Evolutionary conservation across 129 eudicot species (phyloP).

Genomic region (Arctium minus): DNA sequence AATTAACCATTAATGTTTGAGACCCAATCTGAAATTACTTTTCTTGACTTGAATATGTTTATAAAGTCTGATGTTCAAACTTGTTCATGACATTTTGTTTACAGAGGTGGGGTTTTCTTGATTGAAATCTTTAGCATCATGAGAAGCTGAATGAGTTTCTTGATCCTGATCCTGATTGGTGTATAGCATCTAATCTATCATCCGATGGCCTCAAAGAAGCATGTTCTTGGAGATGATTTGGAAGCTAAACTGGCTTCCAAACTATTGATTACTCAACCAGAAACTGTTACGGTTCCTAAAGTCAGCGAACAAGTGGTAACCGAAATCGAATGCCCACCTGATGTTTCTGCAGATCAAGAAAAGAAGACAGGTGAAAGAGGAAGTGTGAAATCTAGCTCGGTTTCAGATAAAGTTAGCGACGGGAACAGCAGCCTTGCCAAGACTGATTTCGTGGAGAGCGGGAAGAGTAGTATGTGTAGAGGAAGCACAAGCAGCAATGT

Average conservation of each 20-base stretch:
- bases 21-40: neutral
- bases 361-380: constrained; percentile 35
- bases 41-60: constrained; percentile 3
- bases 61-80: neutral
- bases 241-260: constrained; percentile 29
- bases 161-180: constrained; percentile 7
- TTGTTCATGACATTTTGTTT: neutral
- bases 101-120: neutral
- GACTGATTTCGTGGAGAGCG: constrained; percentile 52
- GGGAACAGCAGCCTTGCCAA: constrained; percentile 44
- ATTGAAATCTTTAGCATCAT: neutral
- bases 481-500: constrained; percentile 56
- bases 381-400: constrained; percentile 48
- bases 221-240: constrained; percentile 16
- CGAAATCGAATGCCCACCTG: neutral
- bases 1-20: neutral
- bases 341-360: constrained; percentile 32
- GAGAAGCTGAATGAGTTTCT: constrained; percentile 9
- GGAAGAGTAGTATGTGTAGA: constrained; percentile 55
- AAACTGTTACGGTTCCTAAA: neutral
- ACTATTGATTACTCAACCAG: constrained; percentile 18
- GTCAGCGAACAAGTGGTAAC: neutral
- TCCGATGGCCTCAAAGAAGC: constrained; percentile 49
- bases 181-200: neutral
- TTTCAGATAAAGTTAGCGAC: constrained; percentile 36